Evolutionary conservation across 1,284 basidiomycete species (phyloP), one percentile per base, ranked within the genome.

Genomic region (Ceratobasidium sp.): DNA sequence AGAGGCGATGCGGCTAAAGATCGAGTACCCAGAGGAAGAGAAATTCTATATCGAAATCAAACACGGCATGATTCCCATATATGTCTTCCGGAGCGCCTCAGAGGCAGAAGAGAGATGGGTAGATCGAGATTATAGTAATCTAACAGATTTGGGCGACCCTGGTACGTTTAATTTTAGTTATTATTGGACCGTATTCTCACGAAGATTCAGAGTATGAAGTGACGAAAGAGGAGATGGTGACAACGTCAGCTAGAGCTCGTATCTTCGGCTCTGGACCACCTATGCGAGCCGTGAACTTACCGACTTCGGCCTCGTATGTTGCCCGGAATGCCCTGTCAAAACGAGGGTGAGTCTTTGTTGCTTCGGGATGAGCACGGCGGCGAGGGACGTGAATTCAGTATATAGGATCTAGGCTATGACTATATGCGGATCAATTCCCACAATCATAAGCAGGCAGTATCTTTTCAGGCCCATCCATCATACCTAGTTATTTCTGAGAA

Each of bases 21-120:
- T 27, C 6, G 3, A 41, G 14, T 33, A 31, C 31, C n/a, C 57
- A n/a, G 27, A 33, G 22, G 41, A 44, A 2, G 59, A 62, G n/a
- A 19, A n/a, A 14, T 29, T 60, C 36, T 51, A 73, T 47, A 17
- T 64, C 7, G 62, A 64, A 22, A 27, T 51, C 41, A 24, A 45
- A 5, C n/a, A n/a, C 3, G 62, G 36, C 1, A 22, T 33, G 47
- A 47, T 51, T 8, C 48, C 22, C 17, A 27, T 64, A 4, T 51
- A 29, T 17, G 47, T n/a, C 14, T 64, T 64, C 33, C 62, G 62
- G 29, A 50, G 50, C 31, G 62, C 15, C 1, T 64, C 47, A 19
- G 44, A 36, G 22, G 47, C 29, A 19, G 59, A 62, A 24, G 47
- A 64, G 29, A 51, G 29, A n/a, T 44, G 59, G 59, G 3, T 14